Evolutionary conservation across 768 basidiomycete species (phyloP).

Genomic region (Polyporus arcularius): DNA sequence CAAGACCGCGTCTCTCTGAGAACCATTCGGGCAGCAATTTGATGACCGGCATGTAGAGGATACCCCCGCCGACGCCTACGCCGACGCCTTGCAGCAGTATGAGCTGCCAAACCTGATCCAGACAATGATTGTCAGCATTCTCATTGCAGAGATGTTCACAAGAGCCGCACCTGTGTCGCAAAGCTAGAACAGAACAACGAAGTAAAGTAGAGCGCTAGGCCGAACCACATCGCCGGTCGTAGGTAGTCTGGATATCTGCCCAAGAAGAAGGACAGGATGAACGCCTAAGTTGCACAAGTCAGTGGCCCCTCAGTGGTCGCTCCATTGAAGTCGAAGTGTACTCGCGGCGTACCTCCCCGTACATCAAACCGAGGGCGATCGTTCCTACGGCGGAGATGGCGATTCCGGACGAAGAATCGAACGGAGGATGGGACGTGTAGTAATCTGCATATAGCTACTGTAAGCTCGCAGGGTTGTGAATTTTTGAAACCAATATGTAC

Average conservation of each 20-base stretch:
- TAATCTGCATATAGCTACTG: constrained; percentile 10
- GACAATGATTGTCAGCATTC: constrained; percentile 6
- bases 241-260: constrained; percentile 22
- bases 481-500: background rate
- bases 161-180: constrained; percentile 3
- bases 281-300: background rate
- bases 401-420: constrained; percentile 16
- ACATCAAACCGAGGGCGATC: constrained; percentile 18
- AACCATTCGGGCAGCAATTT: constrained; percentile 26
- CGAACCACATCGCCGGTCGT: constrained; percentile 19
- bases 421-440: constrained; percentile 25
- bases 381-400: constrained; percentile 24
- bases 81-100: constrained; percentile 25
- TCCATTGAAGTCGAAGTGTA: too few relatives aligned
- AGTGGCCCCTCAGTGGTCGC: background rate
- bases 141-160: background rate
- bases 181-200: constrained; percentile 23
- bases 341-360: constrained; percentile 17
- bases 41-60: constrained; percentile 18
- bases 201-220: constrained; percentile 14
- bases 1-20: constrained; percentile 21
- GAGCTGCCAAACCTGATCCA: constrained; percentile 24
- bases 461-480: background rate
- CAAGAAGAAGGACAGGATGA: constrained; percentile 5
- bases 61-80: constrained; percentile 22